phyloP scores from a whole-genome alignment of 495 filamentous ascomycete species.

The Pyrenula aspistea region DNA sequence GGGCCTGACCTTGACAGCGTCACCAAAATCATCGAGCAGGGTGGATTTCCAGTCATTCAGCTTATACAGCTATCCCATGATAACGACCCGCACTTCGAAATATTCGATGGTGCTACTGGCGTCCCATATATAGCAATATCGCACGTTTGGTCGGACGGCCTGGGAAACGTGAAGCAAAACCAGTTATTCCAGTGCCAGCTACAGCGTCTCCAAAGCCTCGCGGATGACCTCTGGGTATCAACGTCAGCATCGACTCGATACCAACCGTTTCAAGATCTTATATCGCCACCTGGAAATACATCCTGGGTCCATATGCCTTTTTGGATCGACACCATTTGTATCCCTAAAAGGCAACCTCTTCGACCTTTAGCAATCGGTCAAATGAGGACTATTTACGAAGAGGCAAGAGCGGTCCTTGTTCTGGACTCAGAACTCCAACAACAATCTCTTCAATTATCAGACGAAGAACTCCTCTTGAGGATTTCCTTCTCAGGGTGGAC shows the following conservation, averaged over 20 bases:
- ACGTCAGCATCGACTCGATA: too few relatives aligned
- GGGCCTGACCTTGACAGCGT: not conserved
- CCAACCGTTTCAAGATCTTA: too few relatives aligned
- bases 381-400: not conserved
- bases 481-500: not conserved
- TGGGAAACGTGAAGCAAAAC: constrained; percentile 6
- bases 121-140: constrained; percentile 8
- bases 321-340: not conserved
- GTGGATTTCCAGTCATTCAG: not conserved
- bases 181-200: constrained; percentile 7
- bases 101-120: too few relatives aligned
- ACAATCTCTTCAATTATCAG: not conserved
- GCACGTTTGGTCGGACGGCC: constrained; percentile 11
- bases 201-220: not conserved
- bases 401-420: not conserved
- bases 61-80: too few relatives aligned
- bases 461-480: not conserved
- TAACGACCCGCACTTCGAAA: too few relatives aligned
- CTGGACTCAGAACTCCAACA: not conserved
- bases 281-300: too few relatives aligned
- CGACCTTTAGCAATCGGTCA: not conserved
- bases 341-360: not conserved
- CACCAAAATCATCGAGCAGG: not conserved
- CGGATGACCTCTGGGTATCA: constrained; percentile 1
- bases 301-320: not conserved